Evolutionary conservation across 2,329 filamentous ascomycete genomes (phyloP).

Genomic region (Penicillium sp.): DNA sequence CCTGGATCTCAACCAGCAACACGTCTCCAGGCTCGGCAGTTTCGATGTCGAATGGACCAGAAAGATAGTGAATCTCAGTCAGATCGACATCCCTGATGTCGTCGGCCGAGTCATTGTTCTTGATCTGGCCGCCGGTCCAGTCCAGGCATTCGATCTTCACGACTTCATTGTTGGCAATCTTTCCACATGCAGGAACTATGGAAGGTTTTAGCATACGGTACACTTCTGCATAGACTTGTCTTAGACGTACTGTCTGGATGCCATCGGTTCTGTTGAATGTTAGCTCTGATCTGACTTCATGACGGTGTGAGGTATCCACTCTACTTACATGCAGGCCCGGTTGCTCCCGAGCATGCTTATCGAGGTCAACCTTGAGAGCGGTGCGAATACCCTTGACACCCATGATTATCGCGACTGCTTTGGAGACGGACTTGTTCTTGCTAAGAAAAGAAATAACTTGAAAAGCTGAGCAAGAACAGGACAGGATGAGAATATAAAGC

Average conservation of each 20-base stretch:
- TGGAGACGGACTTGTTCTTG: not conserved
- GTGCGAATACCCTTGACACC: slow-evolving; percentile 55
- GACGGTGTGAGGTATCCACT: slow-evolving; percentile 4
- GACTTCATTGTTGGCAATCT: slow-evolving; percentile 75
- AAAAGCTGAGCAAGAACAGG: not conserved
- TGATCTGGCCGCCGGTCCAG: slow-evolving; percentile 73
- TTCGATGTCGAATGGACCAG: slow-evolving; percentile 82
- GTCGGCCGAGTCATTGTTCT: slow-evolving; percentile 84
- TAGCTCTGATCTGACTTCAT: slow-evolving; percentile 3
- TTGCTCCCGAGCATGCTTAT: slow-evolving; percentile 67
- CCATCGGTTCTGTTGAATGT: slow-evolving; percentile 69
- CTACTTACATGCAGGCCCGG: slow-evolving; percentile 61
- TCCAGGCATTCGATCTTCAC: slow-evolving; percentile 93
- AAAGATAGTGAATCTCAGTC: slow-evolving; percentile 79
- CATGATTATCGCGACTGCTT: slow-evolving; percentile 24
- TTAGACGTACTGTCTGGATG: slow-evolving; percentile 70
- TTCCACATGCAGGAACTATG: slow-evolving; percentile 65
- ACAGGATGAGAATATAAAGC: slow-evolving; percentile 8
- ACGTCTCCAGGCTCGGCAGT: slow-evolving; percentile 79
- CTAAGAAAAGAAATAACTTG: not conserved
- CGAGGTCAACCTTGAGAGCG: slow-evolving; percentile 66
- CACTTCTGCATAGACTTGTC: not conserved
- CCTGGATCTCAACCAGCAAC: slow-evolving; percentile 82
- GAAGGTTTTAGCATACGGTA: not conserved
- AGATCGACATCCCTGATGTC: slow-evolving; percentile 81